A percentile compares a stretch with the other conserved stretches of the same genome.
Conservation (phyloP, 2,329 filamentous ascomycete genomes). For the Cordyceps sp. region DNA sequence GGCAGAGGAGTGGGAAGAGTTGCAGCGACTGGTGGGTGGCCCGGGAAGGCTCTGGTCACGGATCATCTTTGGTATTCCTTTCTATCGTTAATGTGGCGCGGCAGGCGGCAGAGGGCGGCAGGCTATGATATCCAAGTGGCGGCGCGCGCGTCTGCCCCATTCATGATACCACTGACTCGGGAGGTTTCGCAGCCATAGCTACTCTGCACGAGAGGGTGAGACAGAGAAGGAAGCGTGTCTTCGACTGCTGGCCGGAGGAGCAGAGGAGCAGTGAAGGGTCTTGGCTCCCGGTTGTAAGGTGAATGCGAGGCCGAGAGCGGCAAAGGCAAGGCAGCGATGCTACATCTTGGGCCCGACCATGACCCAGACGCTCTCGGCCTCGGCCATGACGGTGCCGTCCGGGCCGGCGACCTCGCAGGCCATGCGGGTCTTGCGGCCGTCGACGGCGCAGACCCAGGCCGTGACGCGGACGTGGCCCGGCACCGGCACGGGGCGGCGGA, state of each 20-base stretch:
- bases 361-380: constrained; percentile 15
- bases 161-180: no score
- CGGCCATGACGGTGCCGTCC: constrained; percentile 12
- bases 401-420: constrained; percentile 13
- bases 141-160: no score
- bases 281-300: no score
- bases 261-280: no score
- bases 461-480: constrained; percentile 12
- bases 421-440: constrained; percentile 17
- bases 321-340: not conserved
- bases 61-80: not conserved
- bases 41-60: not conserved
- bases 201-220: no score
- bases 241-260: no score
- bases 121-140: no score
- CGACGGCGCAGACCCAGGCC: constrained; percentile 13
- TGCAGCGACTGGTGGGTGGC: no score
- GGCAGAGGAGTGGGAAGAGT: not conserved
- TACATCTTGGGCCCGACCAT: constrained; percentile 14
- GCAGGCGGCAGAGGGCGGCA: no score
- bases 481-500: constrained; percentile 1
- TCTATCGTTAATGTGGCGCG: no score
- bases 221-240: no score
- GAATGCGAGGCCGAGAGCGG: not conserved
- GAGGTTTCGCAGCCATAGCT: no score